Conservation (phyloP, 2,329 filamentous ascomycete species). For the Pezicula neosporulosa region DNA sequence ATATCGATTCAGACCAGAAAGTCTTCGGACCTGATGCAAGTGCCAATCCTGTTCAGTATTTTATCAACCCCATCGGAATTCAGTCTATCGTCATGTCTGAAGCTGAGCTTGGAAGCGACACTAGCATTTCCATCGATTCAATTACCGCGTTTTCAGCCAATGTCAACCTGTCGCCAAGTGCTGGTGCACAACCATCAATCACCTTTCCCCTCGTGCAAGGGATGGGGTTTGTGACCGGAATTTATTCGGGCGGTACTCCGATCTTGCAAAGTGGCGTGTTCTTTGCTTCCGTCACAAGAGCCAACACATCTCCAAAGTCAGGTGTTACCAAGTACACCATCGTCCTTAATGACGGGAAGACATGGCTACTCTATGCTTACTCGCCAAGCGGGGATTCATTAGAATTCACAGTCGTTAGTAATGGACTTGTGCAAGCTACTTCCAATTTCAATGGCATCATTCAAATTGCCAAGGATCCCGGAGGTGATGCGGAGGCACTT, state of each 20-base stretch:
- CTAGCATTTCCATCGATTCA: slow-evolving; percentile 50
- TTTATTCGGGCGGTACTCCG: slow-evolving; percentile 70
- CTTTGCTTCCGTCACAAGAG: slow-evolving; percentile 64
- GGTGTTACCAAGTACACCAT: slow-evolving; percentile 75
- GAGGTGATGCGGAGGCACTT: slow-evolving; percentile 55
- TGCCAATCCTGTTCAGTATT: slow-evolving; percentile 64
- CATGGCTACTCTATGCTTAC: slow-evolving; percentile 80
- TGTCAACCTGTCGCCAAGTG: slow-evolving; percentile 59
- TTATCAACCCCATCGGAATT: slow-evolving; percentile 76
- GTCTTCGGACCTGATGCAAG: slow-evolving; percentile 59
- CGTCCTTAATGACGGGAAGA: slow-evolving; percentile 65
- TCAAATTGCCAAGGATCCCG: slow-evolving; percentile 78
- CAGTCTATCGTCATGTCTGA: slow-evolving; percentile 81
- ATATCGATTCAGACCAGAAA: slow-evolving; percentile 65
- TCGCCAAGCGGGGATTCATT: slow-evolving; percentile 55
- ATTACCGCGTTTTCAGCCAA: slow-evolving; percentile 59
- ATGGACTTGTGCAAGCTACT: slow-evolving; percentile 60
- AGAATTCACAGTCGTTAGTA: slow-evolving; percentile 65
- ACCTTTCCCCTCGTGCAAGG: slow-evolving; percentile 85
- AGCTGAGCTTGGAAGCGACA: slow-evolving; percentile 61
- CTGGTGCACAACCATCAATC: slow-evolving; percentile 55
- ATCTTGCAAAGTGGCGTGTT: slow-evolving; percentile 71
- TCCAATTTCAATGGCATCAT: slow-evolving; percentile 72
- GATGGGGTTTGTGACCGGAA: slow-evolving; percentile 79
- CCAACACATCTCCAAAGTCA: slow-evolving; percentile 52